Base-by-base conservation (phyloP, 2,329 filamentous ascomycete genomes). In the Stromatinia cepivora region DNA sequence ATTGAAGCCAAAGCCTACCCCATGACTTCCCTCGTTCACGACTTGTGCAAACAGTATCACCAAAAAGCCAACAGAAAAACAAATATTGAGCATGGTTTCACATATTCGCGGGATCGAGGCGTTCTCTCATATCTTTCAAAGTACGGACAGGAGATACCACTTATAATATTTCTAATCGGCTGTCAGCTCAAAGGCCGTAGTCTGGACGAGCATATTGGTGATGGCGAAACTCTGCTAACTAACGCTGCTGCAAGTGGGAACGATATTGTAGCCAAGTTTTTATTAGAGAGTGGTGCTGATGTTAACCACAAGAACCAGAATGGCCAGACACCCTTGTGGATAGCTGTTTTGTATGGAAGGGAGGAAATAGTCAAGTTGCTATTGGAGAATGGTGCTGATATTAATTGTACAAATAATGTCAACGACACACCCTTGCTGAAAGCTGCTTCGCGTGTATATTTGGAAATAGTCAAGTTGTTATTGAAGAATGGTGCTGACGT, bases 261-360 rank as follows among this genome's bases (percentile, higher is more conserved):
- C n/a, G 9, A 50, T 25, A 10, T 25, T 4, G 45, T 78, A 11
- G 67, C 75, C n/a, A 67, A 70, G 56, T 1, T 65, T 15, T 54
- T 76, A 1, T 11, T 76, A 8, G 56, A 70, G 45, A 52, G 28
- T 6, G 66, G 68, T 10, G 34, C 54, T 34, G 15, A 66, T 17
- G 20, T 52, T 4, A 58, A 70, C 1, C 34, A 45, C 15, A n/a
- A 3, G 0, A 56, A 73, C 22, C 0, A 67, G n/a, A 34, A 25
- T 42, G 3, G 17, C 13, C 22, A 39, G 61, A 31, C 70, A 62
- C 58, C 53, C 25, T 42, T 70, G 28, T 42, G 13, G 39, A n/a
- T 0, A 5, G 69, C 70, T 54, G 65, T 50, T n/a, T 10, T 0
- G 3, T 17, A 25, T 1, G 59, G 70, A 7, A 0, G 56, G 2